Conservation (phyloP, 2,329 filamentous ascomycete genomes). For the Sodiomyces alkalinus region DNA sequence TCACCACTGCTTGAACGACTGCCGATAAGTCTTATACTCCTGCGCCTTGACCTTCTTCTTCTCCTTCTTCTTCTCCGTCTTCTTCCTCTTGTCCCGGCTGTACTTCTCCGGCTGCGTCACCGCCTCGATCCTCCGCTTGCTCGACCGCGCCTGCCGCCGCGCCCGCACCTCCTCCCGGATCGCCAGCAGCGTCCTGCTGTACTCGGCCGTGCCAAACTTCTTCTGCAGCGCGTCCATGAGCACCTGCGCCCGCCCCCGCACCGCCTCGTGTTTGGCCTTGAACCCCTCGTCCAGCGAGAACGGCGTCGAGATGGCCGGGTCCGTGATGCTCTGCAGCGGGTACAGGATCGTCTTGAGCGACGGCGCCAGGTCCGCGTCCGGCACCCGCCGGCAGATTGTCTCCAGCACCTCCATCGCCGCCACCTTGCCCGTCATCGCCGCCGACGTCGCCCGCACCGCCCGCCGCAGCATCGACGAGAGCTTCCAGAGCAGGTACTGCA, state of each 20-base stretch:
- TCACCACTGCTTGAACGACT: slow-evolving; percentile 45
- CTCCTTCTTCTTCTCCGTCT: slow-evolving; percentile 71
- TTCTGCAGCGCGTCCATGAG: slow-evolving; percentile 72
- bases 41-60: slow-evolving; percentile 63
- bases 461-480: slow-evolving; percentile 66
- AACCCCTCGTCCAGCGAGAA: slow-evolving; percentile 58
- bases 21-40: slow-evolving; percentile 56
- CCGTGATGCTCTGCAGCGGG: slow-evolving; percentile 68
- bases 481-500: slow-evolving; percentile 66
- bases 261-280: slow-evolving; percentile 49
- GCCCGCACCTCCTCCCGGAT: slow-evolving; percentile 60
- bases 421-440: slow-evolving; percentile 57
- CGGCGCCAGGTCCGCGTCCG: slow-evolving; percentile 38
- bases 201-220: slow-evolving; percentile 67
- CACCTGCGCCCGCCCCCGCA: slow-evolving; percentile 60
- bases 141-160: slow-evolving; percentile 57
- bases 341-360: slow-evolving; percentile 46
- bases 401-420: slow-evolving; percentile 62
- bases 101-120: slow-evolving; percentile 68
- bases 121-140: slow-evolving; percentile 81
- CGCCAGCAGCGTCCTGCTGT: slow-evolving; percentile 56
- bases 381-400: slow-evolving; percentile 48
- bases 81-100: slow-evolving; percentile 66
- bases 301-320: slow-evolving; percentile 57
- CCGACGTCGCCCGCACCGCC: slow-evolving; percentile 49